phyloP scores from a whole-genome alignment of 257 asterid genomes.

The Linderniella brevidens region DNA sequence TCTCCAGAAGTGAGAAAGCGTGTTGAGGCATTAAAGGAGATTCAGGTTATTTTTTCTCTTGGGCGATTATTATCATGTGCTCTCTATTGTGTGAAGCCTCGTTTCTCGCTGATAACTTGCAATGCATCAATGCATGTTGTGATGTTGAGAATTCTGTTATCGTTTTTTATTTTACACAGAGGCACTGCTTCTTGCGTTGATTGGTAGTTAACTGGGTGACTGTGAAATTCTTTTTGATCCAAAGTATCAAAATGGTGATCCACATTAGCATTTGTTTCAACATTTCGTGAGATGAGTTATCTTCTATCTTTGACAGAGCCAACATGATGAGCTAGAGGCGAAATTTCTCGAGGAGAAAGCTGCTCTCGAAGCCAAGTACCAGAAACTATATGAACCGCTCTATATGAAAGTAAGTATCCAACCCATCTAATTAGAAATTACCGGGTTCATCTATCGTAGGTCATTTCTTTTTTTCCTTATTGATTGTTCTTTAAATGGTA shows the following conservation, averaged over 20 bases:
- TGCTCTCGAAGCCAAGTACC: slow-evolving; percentile 71
- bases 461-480: too few relatives aligned
- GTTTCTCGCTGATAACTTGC: background rate
- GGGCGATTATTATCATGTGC: slow-evolving; percentile 5
- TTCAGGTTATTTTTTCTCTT: slow-evolving; percentile 34
- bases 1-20: slow-evolving; percentile 54
- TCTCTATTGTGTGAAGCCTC: background rate
- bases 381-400: slow-evolving; percentile 52
- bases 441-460: too few relatives aligned
- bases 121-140: background rate
- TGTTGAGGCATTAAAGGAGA: slow-evolving; percentile 44
- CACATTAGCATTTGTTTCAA: background rate
- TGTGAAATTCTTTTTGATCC: background rate
- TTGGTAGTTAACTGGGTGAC: slow-evolving; percentile 2
- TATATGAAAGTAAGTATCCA: slow-evolving; percentile 33
- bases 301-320: slow-evolving; percentile 24
- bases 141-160: background rate
- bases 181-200: background rate
- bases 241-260: background rate
- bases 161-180: background rate
- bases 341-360: slow-evolving; percentile 63
- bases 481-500: background rate
- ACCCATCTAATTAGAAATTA: background rate
- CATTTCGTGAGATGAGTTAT: slow-evolving; percentile 2
- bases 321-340: slow-evolving; percentile 62